These are phyloP conservation scores for Neurospora sp. DNA, from an alignment of 495 filamentous ascomycete genomes.

Conservation along the genomic window DNA sequence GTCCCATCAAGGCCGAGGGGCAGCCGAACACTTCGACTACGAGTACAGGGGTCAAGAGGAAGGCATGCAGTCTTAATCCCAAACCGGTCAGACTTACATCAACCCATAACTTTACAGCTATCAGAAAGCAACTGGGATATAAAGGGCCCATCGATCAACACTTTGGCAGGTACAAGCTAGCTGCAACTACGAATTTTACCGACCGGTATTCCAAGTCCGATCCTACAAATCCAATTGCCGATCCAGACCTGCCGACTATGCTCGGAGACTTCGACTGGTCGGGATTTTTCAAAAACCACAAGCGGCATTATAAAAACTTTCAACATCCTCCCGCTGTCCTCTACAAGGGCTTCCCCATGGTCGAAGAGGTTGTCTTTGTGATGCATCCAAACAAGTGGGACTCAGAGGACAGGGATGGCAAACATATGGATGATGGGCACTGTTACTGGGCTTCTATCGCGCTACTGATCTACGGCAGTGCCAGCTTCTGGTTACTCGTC, in stretches of 20 bases:
- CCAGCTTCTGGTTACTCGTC: conserved; percentile 14
- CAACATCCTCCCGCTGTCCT: not conserved
- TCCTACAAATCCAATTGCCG: not conserved
- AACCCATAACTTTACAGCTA: not conserved
- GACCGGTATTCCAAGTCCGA: not conserved
- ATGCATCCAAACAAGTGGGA: conserved; percentile 11
- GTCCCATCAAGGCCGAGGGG: not conserved
- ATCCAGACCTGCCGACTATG: not conserved
- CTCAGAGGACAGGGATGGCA: not conserved
- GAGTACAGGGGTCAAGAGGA: not conserved
- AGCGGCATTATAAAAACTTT: not conserved
- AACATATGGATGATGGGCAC: conserved; percentile 3
- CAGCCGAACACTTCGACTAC: not conserved
- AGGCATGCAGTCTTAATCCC: not conserved
- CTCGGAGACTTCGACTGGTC: not conserved
- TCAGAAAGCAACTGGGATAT: not conserved
- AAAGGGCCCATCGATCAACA: not conserved
- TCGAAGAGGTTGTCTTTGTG: conserved; percentile 13
- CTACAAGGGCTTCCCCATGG: conserved; percentile 9
- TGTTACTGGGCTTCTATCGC: conserved; percentile 14
- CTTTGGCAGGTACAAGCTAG: not conserved
- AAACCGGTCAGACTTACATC: not conserved
- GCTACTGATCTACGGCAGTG: conserved; percentile 11
- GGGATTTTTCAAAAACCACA: not conserved
- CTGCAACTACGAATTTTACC: not conserved